phyloP scores from a whole-genome alignment of 2,329 filamentous ascomycete species.

The Colletotrichum zoysiae region DNA sequence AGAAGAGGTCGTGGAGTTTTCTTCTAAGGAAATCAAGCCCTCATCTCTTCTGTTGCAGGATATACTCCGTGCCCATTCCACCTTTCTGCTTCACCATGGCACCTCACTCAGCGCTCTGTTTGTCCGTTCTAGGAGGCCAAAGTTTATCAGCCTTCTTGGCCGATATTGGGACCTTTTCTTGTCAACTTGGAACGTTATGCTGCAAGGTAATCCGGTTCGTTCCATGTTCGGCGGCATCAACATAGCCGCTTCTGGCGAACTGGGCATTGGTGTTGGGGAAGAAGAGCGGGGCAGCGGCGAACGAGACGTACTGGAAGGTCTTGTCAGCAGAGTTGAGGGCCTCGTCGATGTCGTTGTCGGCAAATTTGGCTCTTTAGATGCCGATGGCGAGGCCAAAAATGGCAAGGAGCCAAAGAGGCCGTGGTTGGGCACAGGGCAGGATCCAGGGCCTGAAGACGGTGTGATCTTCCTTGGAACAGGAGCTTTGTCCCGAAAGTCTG shows the following conservation, averaged over 20 bases:
- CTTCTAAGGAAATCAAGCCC: slow-evolving; percentile 89
- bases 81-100: slow-evolving; percentile 91
- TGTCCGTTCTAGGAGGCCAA: slow-evolving; percentile 70
- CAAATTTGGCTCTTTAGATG: slow-evolving; percentile 73
- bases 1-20: slow-evolving; percentile 77
- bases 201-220: slow-evolving; percentile 88
- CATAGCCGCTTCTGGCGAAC: slow-evolving; percentile 88
- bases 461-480: slow-evolving; percentile 88
- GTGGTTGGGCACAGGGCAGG: slow-evolving; percentile 82
- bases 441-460: slow-evolving; percentile 80
- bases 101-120: slow-evolving; percentile 79
- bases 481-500: slow-evolving; percentile 75
- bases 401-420: slow-evolving; percentile 48
- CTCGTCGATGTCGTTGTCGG: slow-evolving; percentile 90
- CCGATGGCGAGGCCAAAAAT: slow-evolving; percentile 45
- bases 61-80: slow-evolving; percentile 82
- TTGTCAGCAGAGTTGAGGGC: slow-evolving; percentile 82
- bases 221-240: slow-evolving; percentile 87
- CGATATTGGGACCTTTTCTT: slow-evolving; percentile 83
- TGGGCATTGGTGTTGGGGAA: slow-evolving; percentile 94
- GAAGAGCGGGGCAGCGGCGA: slow-evolving; percentile 96
- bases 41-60: slow-evolving; percentile 83
- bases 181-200: slow-evolving; percentile 86
- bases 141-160: slow-evolving; percentile 79
- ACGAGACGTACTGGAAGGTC: slow-evolving; percentile 91